A percentile compares a stretch with the other conserved stretches of the same genome.
Conservation (phyloP, 768 basidiomycete species). For the Suillus weaverae region DNA sequence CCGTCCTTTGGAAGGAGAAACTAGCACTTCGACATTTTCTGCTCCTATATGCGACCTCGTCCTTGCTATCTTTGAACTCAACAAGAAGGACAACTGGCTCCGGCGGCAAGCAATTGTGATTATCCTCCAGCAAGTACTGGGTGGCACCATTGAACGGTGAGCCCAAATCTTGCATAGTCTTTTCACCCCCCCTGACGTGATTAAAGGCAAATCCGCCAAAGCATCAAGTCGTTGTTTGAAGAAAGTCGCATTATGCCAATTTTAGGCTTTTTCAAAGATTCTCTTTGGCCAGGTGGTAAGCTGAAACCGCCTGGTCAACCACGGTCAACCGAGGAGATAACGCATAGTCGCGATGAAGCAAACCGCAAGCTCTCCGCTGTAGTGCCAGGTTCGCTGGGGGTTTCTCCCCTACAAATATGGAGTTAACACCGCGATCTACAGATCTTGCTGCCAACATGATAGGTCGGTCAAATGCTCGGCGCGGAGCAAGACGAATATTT, state of each 20-base stretch:
- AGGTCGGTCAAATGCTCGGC: conserved; percentile 91
- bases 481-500: conserved; percentile 91
- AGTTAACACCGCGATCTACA: conserved; percentile 29
- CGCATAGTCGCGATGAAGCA: conserved; percentile 80
- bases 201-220: conserved; percentile 84
- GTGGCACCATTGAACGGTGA: conserved; percentile 93
- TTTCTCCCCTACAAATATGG: neutral
- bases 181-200: conserved; percentile 1
- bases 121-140: conserved; percentile 92
- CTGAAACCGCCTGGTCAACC: conserved; percentile 57
- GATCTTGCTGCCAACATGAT: conserved; percentile 98
- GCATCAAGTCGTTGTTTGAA: conserved; percentile 59
- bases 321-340: conserved; percentile 81
- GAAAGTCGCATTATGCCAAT: conserved; percentile 70
- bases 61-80: conserved; percentile 90
- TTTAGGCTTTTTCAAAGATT: conserved; percentile 67
- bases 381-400: conserved; percentile 70
- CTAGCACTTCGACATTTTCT: conserved; percentile 85
- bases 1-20: conserved; percentile 84
- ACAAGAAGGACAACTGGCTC: conserved; percentile 97
- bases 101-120: conserved; percentile 94
- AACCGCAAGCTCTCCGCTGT: conserved; percentile 87
- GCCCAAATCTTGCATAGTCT: conserved; percentile 20
- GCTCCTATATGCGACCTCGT: conserved; percentile 93
- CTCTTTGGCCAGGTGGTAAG: conserved; percentile 85